phyloP scores from a whole-genome alignment of 352 stramenopile genomes.

The Pythium phragmiticola region DNA sequence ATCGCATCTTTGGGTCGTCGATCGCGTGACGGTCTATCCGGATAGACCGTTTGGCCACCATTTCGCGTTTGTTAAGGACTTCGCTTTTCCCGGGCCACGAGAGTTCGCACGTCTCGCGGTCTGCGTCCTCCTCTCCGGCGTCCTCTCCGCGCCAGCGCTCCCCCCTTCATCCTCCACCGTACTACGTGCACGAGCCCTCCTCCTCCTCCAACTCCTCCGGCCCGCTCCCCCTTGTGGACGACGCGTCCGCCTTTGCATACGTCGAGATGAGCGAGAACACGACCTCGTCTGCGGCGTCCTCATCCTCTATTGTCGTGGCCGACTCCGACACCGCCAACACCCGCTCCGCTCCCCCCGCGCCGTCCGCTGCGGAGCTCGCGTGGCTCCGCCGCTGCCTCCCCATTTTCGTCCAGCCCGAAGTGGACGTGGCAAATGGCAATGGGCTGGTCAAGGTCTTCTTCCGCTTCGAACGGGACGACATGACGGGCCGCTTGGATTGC shows the following conservation, averaged over 20 bases:
- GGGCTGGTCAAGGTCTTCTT: constrained; percentile 83
- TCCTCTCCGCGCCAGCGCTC: constrained; percentile 4
- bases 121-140: constrained; percentile 24
- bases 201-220: not conserved
- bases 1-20: not conserved
- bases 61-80: constrained; percentile 20
- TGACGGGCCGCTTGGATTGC: constrained; percentile 50
- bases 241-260: constrained; percentile 31
- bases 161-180: constrained; percentile 6
- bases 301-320: constrained; percentile 9
- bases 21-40: not conserved
- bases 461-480: constrained; percentile 67
- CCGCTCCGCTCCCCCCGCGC: constrained; percentile 20
- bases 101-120: constrained; percentile 26
- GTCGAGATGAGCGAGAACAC: constrained; percentile 48
- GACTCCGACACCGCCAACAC: constrained; percentile 4
- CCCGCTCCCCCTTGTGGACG: not conserved
- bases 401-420: constrained; percentile 80
- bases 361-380: constrained; percentile 45
- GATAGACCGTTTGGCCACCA: constrained; percentile 12
- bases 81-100: constrained; percentile 23
- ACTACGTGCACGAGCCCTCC: constrained; percentile 9
- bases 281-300: constrained; percentile 19
- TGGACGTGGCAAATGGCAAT: constrained; percentile 83
- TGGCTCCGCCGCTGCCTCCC: constrained; percentile 82